Evolutionary conservation across 2,329 filamentous ascomycete species (phyloP).

Genomic region (Ceratocystis lukuohia): DNA sequence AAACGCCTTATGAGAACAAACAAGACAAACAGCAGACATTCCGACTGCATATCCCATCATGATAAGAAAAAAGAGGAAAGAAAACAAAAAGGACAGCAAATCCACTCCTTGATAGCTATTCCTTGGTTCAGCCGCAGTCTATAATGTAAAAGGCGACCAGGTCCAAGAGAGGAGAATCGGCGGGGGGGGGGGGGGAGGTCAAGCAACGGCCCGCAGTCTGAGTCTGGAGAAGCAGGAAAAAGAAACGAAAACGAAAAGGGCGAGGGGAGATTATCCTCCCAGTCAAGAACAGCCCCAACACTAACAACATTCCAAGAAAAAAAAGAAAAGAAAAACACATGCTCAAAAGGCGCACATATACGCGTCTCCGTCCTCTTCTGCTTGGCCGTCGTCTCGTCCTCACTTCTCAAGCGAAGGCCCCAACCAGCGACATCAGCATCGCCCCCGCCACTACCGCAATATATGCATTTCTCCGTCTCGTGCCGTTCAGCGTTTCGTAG

Average conservation of each 20-base stretch:
- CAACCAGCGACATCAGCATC: conserved; percentile 55
- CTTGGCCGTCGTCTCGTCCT: neutral
- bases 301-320: neutral
- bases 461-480: conserved; percentile 48
- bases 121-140: neutral
- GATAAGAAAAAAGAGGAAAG: neutral
- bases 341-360: neutral
- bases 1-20: neutral
- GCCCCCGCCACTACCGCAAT: conserved; percentile 51
- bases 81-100: neutral
- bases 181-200: too few species aligned
- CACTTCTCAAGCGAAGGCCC: conserved; percentile 49
- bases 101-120: neutral
- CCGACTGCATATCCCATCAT: neutral
- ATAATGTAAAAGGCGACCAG: neutral
- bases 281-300: neutral
- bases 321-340: neutral
- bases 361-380: neutral
- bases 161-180: neutral
- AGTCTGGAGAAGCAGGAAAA: neutral
- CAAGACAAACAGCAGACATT: neutral
- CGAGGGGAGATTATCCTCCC: neutral
- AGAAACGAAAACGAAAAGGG: neutral
- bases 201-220: too few species aligned
- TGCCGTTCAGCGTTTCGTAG: conserved; percentile 51